Evolutionary conservation across 2,329 filamentous ascomycete species (phyloP).

Genomic region (Microsporum ferrugineum): DNA sequence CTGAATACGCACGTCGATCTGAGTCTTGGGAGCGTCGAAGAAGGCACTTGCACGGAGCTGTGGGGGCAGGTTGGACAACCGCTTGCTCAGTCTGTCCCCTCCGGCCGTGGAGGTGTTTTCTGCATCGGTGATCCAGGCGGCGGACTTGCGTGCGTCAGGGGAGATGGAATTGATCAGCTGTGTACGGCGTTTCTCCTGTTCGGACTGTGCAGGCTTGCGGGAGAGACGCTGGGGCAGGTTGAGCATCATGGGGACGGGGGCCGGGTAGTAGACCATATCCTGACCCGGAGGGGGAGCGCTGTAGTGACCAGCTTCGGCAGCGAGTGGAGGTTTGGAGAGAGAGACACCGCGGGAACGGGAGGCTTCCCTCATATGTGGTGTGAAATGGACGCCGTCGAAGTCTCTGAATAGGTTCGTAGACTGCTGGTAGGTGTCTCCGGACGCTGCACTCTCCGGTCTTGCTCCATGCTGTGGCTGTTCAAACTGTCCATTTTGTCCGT

Average conservation of each 20-base stretch:
- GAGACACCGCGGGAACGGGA: slow-evolving; percentile 26
- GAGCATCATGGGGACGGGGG: slow-evolving; percentile 83
- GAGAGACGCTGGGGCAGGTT: slow-evolving; percentile 84
- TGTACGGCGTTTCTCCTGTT: slow-evolving; percentile 59
- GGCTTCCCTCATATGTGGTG: slow-evolving; percentile 20
- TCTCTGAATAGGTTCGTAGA: slow-evolving; percentile 35
- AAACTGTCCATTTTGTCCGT: not conserved
- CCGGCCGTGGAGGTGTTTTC: slow-evolving; percentile 15
- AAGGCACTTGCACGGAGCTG: slow-evolving; percentile 84
- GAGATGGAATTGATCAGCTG: slow-evolving; percentile 58
- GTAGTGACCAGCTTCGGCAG: slow-evolving; percentile 28
- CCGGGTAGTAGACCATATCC: slow-evolving; percentile 88
- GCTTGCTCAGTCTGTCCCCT: slow-evolving; percentile 12
- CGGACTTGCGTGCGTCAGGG: slow-evolving; percentile 42
- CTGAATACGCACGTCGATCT: slow-evolving; percentile 46
- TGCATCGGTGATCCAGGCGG: slow-evolving; percentile 32
- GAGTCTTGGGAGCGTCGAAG: slow-evolving; percentile 59
- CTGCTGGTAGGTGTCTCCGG: slow-evolving; percentile 38
- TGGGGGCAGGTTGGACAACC: slow-evolving; percentile 52
- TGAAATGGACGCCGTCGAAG: slow-evolving; percentile 41
- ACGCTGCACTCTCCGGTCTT: slow-evolving; percentile 31
- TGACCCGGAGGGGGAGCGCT: slow-evolving; percentile 48
- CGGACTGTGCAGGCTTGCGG: slow-evolving; percentile 48
- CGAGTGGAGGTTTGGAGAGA: slow-evolving; percentile 30
- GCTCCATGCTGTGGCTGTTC: slow-evolving; percentile 11